Base-by-base conservation (phyloP, 257 asterid species). In the Cruciata laevipes region DNA sequence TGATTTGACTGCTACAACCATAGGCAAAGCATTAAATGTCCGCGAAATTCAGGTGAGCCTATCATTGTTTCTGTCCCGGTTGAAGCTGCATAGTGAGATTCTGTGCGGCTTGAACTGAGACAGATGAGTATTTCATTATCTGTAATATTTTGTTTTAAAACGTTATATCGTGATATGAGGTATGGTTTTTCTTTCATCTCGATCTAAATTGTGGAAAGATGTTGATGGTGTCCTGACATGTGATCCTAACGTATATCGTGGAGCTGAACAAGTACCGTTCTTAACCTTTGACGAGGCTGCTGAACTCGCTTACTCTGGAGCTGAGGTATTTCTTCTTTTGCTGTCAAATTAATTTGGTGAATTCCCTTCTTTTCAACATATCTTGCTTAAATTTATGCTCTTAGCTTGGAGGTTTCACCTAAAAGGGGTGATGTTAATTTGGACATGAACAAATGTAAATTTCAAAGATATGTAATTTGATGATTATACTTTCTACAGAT, bases 211-310 rank as follows among this genome's bases (percentile, higher is more conserved):
- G 32, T 93, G 99, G 99, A 93, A 93, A 80, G 99, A 93, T 73
- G 99, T 93, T 69, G 99, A 90, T 76, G 99, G 99, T 72, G 99
- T 93, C 77, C 77, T 93, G 80, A 88, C 99, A 37, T 90, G 99
- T 77, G 99, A 93, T 77, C 99, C 99, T 57, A 88, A 83, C 73
- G 86, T 93, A 63, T 71, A 85, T 71, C 81, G 82, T 61, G 69
- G 56, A 1, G 96, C 97, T 55, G 79, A 68, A 66, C 95, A 96
- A 27, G 99, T 93, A 70, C 95, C 99, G 61, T 85, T 75, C 83
- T 74, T 93, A 68, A 93, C 99, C 47, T 93, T 90, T 70, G 99
- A 93, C 5, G 99, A 93, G 84, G 99, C 97, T 65, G 94, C 99
- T 69, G 99, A 93, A 75, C 99, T 93, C 79, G 99, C 97, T 44